Evolutionary conservation across 163 green algal species (phyloP), one percentile per base, ranked within the genome.

Genomic region (Chlorella variabilis): DNA sequence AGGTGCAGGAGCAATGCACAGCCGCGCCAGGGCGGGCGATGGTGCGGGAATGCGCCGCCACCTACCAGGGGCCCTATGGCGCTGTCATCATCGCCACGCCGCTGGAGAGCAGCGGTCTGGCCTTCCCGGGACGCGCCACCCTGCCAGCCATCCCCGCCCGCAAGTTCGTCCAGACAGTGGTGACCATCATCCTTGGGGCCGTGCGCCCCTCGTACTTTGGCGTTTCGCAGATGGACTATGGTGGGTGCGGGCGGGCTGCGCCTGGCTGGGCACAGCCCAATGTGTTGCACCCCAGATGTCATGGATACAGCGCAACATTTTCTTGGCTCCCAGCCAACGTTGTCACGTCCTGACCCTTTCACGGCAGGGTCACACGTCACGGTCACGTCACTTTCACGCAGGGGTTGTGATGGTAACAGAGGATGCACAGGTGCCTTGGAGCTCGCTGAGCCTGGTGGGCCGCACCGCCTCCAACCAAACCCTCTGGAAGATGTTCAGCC

Each of bases 401-500:
- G 88, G 66, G 25, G 42, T 56, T 21, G 65, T 89, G 41, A 78
- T 92, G 84, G 75, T 86, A n/a, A 83, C 83, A 1, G 78, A 87
- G 38, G 70, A 49, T n/a, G 84, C 80, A 21, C 21, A 45, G 1
- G 73, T 83, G 18, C 86, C 83, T 34, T 91, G 87, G 71, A 89
- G 67, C 33, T 62, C 54, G 45, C 84, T 91, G 9, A 45, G 78
- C 21, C 78, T 84, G 33, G 31, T 76, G 49, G 63, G 56, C 9
- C 67, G 33, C 17, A 62, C 23, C 1, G 77, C 71, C 29, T 27
- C 42, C 27, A 21, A 71, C 80, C 76, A 77, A 36, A 69, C 54
- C 3, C 59, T 90, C 3, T 91, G 77, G 73, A 91, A 91, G 82
- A 34, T 91, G 4, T 91, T 91, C 77, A 86, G 75, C 21, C 9